phyloP scores from a whole-genome alignment of 306 rosid species.

The Casuarina equisetifolia region DNA sequence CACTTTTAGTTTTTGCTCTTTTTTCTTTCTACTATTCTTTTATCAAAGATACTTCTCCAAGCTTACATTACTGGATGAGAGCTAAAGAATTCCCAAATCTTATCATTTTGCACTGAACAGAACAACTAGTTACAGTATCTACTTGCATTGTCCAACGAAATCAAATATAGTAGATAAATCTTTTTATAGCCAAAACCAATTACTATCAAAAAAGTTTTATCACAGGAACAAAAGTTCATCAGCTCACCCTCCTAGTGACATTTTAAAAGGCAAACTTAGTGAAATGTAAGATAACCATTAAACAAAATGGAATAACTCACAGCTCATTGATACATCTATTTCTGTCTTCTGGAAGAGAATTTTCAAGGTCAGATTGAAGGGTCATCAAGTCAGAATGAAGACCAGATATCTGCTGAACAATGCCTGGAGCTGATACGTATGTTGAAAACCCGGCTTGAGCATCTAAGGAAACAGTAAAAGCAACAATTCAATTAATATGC shows the following conservation, averaged over 20 bases:
- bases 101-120: background rate
- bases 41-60: background rate
- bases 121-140: background rate
- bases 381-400: conserved; percentile 81
- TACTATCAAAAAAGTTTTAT: background rate
- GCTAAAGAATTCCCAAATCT: background rate
- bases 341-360: conserved; percentile 95
- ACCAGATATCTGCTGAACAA: conserved; percentile 87
- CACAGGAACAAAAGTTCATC: conserved; percentile 5
- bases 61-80: background rate
- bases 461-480: conserved; percentile 49
- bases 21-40: background rate
- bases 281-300: background rate
- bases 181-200: background rate
- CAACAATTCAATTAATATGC: conserved; percentile 13
- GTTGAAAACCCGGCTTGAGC: conserved; percentile 79
- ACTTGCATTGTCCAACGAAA: background rate
- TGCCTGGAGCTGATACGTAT: conserved; percentile 97
- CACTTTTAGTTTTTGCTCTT: background rate
- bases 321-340: conserved; percentile 90
- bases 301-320: conserved; percentile 48
- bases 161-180: background rate
- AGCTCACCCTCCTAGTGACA: background rate
- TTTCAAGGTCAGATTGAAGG: conserved; percentile 87
- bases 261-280: background rate